A percentile compares a stretch with the other conserved stretches of the same genome.
phyloP scores from a whole-genome alignment of 306 rosid genomes.

The Acmispon strigosus region DNA sequence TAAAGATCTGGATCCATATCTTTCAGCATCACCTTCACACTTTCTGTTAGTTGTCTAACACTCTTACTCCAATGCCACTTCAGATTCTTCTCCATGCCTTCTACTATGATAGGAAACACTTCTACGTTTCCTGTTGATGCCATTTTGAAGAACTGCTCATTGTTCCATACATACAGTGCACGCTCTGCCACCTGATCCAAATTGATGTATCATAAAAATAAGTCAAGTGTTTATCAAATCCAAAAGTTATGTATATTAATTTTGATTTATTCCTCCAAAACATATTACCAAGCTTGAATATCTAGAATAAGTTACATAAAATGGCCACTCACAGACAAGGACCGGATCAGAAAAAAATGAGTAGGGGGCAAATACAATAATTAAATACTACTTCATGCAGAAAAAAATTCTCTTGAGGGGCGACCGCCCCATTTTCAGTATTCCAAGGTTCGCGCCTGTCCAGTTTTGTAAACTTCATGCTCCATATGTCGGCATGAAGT shows the following conservation, averaged over 20 bases:
- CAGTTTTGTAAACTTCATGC: no score
- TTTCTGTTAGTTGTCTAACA: constrained; percentile 54
- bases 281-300: background rate
- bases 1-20: constrained; percentile 68
- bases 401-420: no score
- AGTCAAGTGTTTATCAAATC: background rate
- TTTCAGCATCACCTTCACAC: constrained; percentile 60
- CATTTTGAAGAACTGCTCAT: constrained; percentile 76
- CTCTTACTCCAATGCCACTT: constrained; percentile 77
- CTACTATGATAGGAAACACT: constrained; percentile 60
- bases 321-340: no score
- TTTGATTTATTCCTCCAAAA: background rate
- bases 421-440: no score
- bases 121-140: constrained; percentile 49
- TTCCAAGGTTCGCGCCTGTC: no score
- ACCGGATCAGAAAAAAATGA: no score
- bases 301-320: background rate
- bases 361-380: no score
- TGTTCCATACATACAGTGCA: constrained; percentile 82
- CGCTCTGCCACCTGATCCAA: constrained; percentile 70
- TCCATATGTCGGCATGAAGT: no score
- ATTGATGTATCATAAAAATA: background rate
- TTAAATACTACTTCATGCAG: no score
- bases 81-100: constrained; percentile 68
- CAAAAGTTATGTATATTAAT: background rate